Base-by-base conservation (phyloP, 495 filamentous ascomycete species). In the Physcia stellaris region DNA sequence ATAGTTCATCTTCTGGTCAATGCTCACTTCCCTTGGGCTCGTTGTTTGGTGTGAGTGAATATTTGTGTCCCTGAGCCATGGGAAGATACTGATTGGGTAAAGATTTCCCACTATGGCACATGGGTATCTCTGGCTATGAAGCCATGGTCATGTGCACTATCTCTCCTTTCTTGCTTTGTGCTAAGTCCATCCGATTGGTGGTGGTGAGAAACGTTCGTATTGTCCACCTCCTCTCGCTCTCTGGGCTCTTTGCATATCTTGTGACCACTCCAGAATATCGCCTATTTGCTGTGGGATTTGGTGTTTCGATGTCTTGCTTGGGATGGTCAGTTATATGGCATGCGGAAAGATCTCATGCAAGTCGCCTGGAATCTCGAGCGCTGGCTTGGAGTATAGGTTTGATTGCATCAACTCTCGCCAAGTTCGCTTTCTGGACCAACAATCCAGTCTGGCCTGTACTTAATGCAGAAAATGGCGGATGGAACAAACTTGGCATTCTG, bases 51-150 rank as follows among this genome's bases (percentile, higher is more conserved):
- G 83, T 88, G 73, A 71, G 83, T 66, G 26, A n/a, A n/a, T n/a
- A n/a, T n/a, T n/a, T n/a, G n/a, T n/a, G n/a, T n/a, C n/a, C n/a
- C n/a, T n/a, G n/a, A n/a, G n/a, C n/a, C n/a, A n/a, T n/a, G n/a
- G n/a, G n/a, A n/a, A n/a, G n/a, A n/a, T n/a, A n/a, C n/a, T n/a
- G n/a, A n/a, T n/a, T n/a, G n/a, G n/a, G n/a, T n/a, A n/a, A n/a
- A n/a, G 83, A 93, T 55, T 99, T 99, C 53, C 90, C 90, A 12
- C 72, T 99, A n/a, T 99, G 92, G 92, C 76, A 95, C 56, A 96
- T 99, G 92, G 92, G 92, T 41, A 86, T 99, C 43, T 99, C 92
- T 6, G 92, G 92, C 40, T 95, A 93, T 47, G 92, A 99, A 61
- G 78, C 78, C 19, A 66, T 88, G 43, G 75, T 99, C 56, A 75